These are phyloP conservation scores for Lachancea thermotolerans DNA, from an alignment of 805 yeast species.

Conservation along the genomic window DNA sequence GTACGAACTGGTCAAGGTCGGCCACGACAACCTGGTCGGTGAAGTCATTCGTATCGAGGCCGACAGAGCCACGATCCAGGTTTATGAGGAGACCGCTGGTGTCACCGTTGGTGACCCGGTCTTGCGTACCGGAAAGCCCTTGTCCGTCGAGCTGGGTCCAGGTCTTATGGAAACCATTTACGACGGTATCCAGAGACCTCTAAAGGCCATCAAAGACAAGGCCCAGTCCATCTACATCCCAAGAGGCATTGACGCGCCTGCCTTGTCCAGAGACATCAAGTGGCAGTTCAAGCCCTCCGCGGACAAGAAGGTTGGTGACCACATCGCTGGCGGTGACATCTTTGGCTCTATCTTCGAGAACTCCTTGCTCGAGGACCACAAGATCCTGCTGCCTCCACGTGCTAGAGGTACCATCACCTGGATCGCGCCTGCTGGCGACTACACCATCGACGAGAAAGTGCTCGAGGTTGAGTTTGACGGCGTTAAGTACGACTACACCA, in stretches of 20 bases:
- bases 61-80: constrained; percentile 97
- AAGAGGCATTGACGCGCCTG: constrained; percentile 96
- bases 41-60: constrained; percentile 96
- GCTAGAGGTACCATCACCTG: constrained; percentile 95
- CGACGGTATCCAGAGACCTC: constrained; percentile 99
- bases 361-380: constrained; percentile 86
- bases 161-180: constrained; percentile 99
- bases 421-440: constrained; percentile 85
- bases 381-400: constrained; percentile 93
- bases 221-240: constrained; percentile 95
- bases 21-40: constrained; percentile 95
- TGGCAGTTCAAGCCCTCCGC: constrained; percentile 81
- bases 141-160: constrained; percentile 97
- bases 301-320: constrained; percentile 77
- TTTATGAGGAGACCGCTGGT: constrained; percentile 98
- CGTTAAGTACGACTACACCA: constrained; percentile 66
- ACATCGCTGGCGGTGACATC: constrained; percentile 96
- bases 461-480: constrained; percentile 96
- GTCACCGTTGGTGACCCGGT: constrained; percentile 99
- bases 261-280: constrained; percentile 72
- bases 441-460: constrained; percentile 81
- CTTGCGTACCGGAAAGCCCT: constrained; percentile 95
- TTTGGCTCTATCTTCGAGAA: constrained; percentile 92
- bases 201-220: constrained; percentile 80
- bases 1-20: constrained; percentile 98